phyloP scores from a whole-genome alignment of 176 grass and related monocot species.

The Eleusine coracana region DNA sequence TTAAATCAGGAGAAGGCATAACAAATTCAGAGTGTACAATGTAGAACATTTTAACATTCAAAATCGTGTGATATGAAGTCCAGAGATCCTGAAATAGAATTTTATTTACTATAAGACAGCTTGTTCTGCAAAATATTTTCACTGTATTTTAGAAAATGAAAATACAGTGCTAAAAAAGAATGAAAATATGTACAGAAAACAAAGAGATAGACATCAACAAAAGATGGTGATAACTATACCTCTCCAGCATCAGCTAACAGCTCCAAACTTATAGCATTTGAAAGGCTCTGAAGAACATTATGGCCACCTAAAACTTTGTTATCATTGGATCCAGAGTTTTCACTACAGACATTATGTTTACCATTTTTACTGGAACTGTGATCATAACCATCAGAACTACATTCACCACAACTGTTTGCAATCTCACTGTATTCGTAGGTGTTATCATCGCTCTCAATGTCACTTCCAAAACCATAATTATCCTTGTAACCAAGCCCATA shows the following conservation, averaged over 20 bases:
- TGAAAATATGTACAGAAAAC: neutral
- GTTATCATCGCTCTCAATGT: slow-evolving; percentile 39
- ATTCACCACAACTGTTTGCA: slow-evolving; percentile 13
- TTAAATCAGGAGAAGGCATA: too few relatives aligned
- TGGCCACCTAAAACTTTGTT: slow-evolving; percentile 13
- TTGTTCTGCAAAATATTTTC: too few relatives aligned
- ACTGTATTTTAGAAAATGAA: neutral
- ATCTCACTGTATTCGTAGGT: slow-evolving; percentile 35
- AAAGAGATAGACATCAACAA: neutral
- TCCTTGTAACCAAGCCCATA: neutral
- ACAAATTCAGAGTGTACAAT: too few relatives aligned
- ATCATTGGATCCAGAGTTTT: slow-evolving; percentile 2
- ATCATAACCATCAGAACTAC: neutral
- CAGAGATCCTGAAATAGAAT: too few relatives aligned
- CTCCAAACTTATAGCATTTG: slow-evolving; percentile 34
- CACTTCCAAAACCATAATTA: slow-evolving; percentile 19
- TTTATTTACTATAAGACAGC: too few relatives aligned
- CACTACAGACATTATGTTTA: neutral
- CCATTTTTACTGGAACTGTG: neutral
- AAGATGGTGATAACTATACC: neutral
- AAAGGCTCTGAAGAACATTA: slow-evolving; percentile 11
- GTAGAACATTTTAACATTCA: too few relatives aligned
- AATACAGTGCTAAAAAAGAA: neutral
- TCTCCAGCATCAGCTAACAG: slow-evolving; percentile 26
- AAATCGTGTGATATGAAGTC: too few relatives aligned